Base-by-base conservation (phyloP, 495 filamentous ascomycete genomes). In the Podospora sp. region DNA sequence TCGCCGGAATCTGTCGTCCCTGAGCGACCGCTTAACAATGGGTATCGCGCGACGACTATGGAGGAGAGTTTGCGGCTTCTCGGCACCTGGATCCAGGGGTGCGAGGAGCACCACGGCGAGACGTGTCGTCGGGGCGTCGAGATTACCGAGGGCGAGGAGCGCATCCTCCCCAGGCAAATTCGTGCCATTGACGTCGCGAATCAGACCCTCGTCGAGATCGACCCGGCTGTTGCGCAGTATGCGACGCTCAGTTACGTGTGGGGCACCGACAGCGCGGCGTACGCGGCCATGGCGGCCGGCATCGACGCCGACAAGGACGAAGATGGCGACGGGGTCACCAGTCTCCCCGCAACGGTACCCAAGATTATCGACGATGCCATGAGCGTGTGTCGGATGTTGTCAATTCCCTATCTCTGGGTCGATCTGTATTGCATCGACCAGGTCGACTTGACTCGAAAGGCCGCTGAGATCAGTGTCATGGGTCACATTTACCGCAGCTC, bases 371-470 rank as follows among this genome's bases (percentile, higher is more conserved):
- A 20, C 6, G 61, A 63, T 49, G 61, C 61, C 26, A 35, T 63
- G 14, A 1, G 9, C 61, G 25, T 52, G 4, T 52, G 46, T 27
- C 8, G 14, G 8, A 0, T 6, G 5, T 20, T 63, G 9, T 18
- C 11, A 18, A 35, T 63, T 18, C 61, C 33, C 46, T 35, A 53
- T 29, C 49, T 63, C 16, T 63, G 61, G 61, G 24, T 21, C 8
- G 61, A 63, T 26, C 61, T 16, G 25, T 49, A 50, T 35, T 63
- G 61, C 26, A 24, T 63, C 49, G 12, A 50, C 21, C 61, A 63
- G 26, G 16, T 16, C 18, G 14, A 55, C n/a, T 21, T 14, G 0
- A 22, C 25, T 0, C 25, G 12, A 24, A 53, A 29, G n/a, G 9
- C 24, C 9, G 22, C 20, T 26, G 33, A 63, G 46, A 63, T 63